Conservation (phyloP, 768 basidiomycete species). For the Piloderma croceum region DNA sequence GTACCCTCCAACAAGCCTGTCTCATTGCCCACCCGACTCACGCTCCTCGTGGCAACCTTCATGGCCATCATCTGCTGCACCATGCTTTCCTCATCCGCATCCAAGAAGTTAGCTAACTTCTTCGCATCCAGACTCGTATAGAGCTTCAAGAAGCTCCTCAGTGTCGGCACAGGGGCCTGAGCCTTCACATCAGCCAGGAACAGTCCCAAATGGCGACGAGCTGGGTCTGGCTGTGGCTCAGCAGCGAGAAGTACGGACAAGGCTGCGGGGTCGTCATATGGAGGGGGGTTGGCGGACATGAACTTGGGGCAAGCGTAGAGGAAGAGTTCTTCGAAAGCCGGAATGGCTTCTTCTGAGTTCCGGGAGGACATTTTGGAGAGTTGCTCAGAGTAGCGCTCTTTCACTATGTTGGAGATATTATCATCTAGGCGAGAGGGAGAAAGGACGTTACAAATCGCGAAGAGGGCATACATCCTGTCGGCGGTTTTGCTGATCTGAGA, state of each 20-base stretch:
- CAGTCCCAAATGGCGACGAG: slow-evolving; percentile 75
- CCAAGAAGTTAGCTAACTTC: slow-evolving; percentile 89
- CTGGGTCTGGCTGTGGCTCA: slow-evolving; percentile 57
- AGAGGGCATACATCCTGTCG: slow-evolving; percentile 95
- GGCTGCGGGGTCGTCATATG: slow-evolving; percentile 74
- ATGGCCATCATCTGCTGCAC: slow-evolving; percentile 96
- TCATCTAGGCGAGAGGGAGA: slow-evolving; percentile 92
- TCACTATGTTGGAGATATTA: slow-evolving; percentile 87
- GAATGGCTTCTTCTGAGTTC: slow-evolving; percentile 65
- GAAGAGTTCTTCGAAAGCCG: slow-evolving; percentile 90
- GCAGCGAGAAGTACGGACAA: slow-evolving; percentile 45
- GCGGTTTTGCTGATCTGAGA: slow-evolving; percentile 91
- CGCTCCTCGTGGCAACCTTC: slow-evolving; percentile 80
- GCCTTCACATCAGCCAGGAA: slow-evolving; percentile 81
- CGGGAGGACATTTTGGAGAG: slow-evolving; percentile 79
- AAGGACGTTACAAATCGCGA: slow-evolving; percentile 88
- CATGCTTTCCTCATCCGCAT: slow-evolving; percentile 89
- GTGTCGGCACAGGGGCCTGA: slow-evolving; percentile 71
- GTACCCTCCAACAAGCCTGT: slow-evolving; percentile 76
- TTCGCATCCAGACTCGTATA: slow-evolving; percentile 90
- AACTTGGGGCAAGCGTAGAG: slow-evolving; percentile 94
- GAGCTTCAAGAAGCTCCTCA: slow-evolving; percentile 88
- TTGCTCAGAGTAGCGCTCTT: slow-evolving; percentile 92
- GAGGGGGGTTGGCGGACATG: slow-evolving; percentile 90
- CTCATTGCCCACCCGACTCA: slow-evolving; percentile 51